These are phyloP conservation scores for Rasamsonia emersonii DNA, from an alignment of 2,329 filamentous ascomycete genomes.

Conservation along the genomic window DNA sequence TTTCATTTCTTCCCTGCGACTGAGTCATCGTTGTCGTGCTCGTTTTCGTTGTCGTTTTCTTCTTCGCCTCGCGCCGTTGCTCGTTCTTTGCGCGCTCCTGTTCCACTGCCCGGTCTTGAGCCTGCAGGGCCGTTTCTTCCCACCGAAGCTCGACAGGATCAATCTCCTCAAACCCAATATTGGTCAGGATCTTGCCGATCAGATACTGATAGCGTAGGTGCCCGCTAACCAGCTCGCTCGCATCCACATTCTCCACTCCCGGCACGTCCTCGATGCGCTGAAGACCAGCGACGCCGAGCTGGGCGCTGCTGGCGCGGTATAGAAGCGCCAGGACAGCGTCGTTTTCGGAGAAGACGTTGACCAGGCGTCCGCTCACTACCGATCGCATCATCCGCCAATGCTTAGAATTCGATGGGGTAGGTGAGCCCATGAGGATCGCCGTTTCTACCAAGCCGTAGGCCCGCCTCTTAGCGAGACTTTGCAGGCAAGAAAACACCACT, in stretches of 20 bases:
- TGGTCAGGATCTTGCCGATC: slow-evolving; percentile 56
- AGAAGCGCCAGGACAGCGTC: slow-evolving; percentile 82
- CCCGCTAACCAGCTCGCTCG: slow-evolving; percentile 56
- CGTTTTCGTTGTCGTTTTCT: slow-evolving; percentile 10
- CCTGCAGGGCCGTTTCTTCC: slow-evolving; percentile 32
- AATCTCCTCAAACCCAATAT: slow-evolving; percentile 61
- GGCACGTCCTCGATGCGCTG: slow-evolving; percentile 55
- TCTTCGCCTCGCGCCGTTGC: slow-evolving; percentile 17
- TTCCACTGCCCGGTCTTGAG: slow-evolving; percentile 32
- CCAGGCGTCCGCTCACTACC: slow-evolving; percentile 70
- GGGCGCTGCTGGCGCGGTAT: slow-evolving; percentile 74
- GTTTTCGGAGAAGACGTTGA: slow-evolving; percentile 82
- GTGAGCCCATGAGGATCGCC: slow-evolving; percentile 73
- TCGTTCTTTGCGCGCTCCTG: slow-evolving; percentile 24
- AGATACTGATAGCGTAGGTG: slow-evolving; percentile 64
- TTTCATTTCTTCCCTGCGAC: too few relatives aligned
- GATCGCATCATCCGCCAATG: slow-evolving; percentile 71
- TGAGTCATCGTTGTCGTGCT: too few relatives aligned
- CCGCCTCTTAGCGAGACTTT: slow-evolving; percentile 63
- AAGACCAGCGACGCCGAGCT: slow-evolving; percentile 75
- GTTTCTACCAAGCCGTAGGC: slow-evolving; percentile 80
- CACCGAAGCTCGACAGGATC: slow-evolving; percentile 38
- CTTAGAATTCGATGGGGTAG: slow-evolving; percentile 60
- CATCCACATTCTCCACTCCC: slow-evolving; percentile 56
- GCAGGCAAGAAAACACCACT: slow-evolving; percentile 74